phyloP scores from a whole-genome alignment of 1,139 yeast genomes.

The Scheffersomyces segobiensis region DNA sequence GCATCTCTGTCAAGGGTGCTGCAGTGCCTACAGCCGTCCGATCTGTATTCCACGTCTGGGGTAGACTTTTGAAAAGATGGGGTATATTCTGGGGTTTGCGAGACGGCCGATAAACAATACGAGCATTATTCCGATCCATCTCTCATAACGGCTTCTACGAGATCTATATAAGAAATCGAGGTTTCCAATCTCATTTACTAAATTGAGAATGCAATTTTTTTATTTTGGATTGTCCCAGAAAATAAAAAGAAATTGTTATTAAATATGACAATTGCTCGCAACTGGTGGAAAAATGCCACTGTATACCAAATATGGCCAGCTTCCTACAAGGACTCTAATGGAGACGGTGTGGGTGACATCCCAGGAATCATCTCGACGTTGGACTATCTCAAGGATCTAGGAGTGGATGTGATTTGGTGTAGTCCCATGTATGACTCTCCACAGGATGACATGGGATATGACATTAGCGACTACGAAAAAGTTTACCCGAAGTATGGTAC shows the following conservation, averaged over 20 bases:
- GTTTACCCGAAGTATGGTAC: conserved; percentile 56
- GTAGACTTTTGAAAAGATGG: not conserved
- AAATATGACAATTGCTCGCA: conserved; percentile 14
- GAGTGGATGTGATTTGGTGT: conserved; percentile 57
- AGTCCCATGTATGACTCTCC: conserved; percentile 62
- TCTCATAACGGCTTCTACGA: not conserved
- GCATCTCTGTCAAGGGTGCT: not conserved
- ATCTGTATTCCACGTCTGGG: not conserved
- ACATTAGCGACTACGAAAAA: conserved; percentile 53
- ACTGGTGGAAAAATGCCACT: conserved; percentile 61
- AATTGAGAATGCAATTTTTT: not conserved
- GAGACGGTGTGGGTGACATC: conserved; percentile 59
- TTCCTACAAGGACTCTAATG: conserved; percentile 56
- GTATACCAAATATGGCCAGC: conserved; percentile 64
- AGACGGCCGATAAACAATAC: not conserved
- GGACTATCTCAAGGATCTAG: conserved; percentile 53
- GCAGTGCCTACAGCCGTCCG: not conserved
- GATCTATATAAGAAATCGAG: not conserved
- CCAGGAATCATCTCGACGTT: conserved; percentile 53
- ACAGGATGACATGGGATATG: conserved; percentile 66
- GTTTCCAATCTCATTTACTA: not conserved
- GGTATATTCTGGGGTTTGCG: not conserved
- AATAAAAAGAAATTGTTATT: not conserved
- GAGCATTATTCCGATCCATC: not conserved
- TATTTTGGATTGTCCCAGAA: not conserved